phyloP scores from a whole-genome alignment of 2,329 filamentous ascomycete genomes.

The Daldinia eschscholtzii region DNA sequence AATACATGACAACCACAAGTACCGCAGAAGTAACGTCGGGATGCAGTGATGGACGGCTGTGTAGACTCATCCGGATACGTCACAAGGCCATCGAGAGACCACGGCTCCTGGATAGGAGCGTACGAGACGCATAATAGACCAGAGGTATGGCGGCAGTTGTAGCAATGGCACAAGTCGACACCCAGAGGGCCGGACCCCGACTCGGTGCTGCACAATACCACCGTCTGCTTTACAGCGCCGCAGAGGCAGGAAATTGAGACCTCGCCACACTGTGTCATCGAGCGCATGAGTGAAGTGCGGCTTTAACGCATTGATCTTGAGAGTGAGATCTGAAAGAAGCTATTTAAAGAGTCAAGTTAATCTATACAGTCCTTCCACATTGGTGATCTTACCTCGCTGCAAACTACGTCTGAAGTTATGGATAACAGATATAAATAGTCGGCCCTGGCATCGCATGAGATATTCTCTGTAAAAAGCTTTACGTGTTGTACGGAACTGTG shows the following conservation, averaged over 20 bases:
- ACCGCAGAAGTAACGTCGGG: slow-evolving; percentile 55
- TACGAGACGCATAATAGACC: slow-evolving; percentile 58
- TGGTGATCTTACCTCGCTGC: neutral
- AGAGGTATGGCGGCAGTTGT: slow-evolving; percentile 51
- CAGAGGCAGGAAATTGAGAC: slow-evolving; percentile 49
- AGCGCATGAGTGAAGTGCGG: neutral
- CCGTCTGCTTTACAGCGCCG: slow-evolving; percentile 44
- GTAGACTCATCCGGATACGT: slow-evolving; percentile 28
- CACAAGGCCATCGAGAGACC: slow-evolving; percentile 35
- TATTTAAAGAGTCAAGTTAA: neutral
- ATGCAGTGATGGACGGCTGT: neutral
- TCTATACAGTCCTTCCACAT: neutral
- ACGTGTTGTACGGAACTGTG: too few relatives aligned
- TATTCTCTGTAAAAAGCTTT: too few relatives aligned
- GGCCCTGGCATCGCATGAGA: too few relatives aligned
- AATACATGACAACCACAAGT: slow-evolving; percentile 60
- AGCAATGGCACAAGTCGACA: slow-evolving; percentile 53
- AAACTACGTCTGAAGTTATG: too few relatives aligned
- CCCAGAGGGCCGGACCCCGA: slow-evolving; percentile 4
- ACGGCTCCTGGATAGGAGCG: slow-evolving; percentile 46
- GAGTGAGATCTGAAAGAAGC: neutral
- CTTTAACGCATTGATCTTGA: neutral
- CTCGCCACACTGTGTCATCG: slow-evolving; percentile 23
- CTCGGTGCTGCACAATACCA: slow-evolving; percentile 18
- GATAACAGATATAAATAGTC: too few relatives aligned